Base-by-base conservation (phyloP, 768 basidiomycete genomes). In the Multifurca ochricompacta region DNA sequence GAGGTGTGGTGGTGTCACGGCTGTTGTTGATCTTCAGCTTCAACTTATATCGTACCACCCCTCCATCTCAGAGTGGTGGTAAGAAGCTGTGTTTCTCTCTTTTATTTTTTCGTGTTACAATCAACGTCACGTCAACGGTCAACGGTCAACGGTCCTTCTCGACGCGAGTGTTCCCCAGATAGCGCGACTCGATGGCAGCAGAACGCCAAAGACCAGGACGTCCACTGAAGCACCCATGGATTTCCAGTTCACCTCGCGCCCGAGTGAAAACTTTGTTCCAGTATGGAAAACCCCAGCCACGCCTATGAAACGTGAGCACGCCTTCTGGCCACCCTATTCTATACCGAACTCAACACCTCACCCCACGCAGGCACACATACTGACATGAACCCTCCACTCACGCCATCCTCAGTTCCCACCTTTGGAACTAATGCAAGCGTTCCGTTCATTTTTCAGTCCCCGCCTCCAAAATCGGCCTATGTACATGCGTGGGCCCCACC, bases 191-290 rank as follows among this genome's bases (percentile, higher is more conserved):
- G 16, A 56, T 59, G 58, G 44, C 44, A 55, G 44, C 44, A 25
- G 48, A 51, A 57, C 39, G 35, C 28, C 35, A 31, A n/a, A 32
- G 39, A 44, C 55, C 60, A 48, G 67, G 71, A 51, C 77, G 84
- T 85, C 84, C 11, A 87, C 73, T 45, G 90, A 91, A 65, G 86
- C 84, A 3, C 90, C 90, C 4, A 92, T 92, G 90, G 89, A 92
- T 68, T 92, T 82, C 68, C 81, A 91, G 66, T 91, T 83, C 73
- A 91, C 88, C 8, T 80, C 82, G 60, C 77, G 87, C 23, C 76
- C 79, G 14, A 77, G 66, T 57, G 73, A 65, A 51, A 66, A 68
- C 34, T 69, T 74, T 52, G 79, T 73, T 64, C 80, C 83, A 2
- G 78, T 75, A 2, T 87, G 85, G 86, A 76, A 79, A 23, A 76